phyloP scores from a whole-genome alignment of 2,329 filamentous ascomycete genomes.

The Phaeophleospora eucalypticola region DNA sequence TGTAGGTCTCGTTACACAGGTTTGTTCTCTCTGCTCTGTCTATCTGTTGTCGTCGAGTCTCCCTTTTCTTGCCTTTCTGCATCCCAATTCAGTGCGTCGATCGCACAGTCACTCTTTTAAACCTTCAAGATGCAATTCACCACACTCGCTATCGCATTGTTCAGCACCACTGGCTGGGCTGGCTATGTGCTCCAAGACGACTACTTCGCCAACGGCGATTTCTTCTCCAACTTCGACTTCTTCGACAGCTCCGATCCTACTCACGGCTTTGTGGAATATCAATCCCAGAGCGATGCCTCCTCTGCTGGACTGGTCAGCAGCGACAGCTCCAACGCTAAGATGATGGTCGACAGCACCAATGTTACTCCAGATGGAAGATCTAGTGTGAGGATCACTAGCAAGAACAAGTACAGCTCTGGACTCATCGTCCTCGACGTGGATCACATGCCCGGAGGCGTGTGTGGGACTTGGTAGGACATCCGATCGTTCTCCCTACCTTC shows the following conservation, averaged over 20 bases:
- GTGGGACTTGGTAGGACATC: conserved; percentile 58
- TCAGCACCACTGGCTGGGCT: conserved; percentile 28
- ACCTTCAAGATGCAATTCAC: conserved; percentile 19
- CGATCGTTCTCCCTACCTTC: background rate
- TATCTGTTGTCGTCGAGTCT: too few relatives aligned
- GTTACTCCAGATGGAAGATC: conserved; percentile 56
- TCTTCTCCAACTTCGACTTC: conserved; percentile 53
- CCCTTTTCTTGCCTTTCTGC: background rate
- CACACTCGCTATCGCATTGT: conserved; percentile 16
- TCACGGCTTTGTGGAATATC: conserved; percentile 68
- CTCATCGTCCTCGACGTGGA: conserved; percentile 68
- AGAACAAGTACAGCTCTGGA: conserved; percentile 59
- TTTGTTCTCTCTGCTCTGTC: background rate
- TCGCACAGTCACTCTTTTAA: conserved; percentile 11
- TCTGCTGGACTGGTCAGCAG: conserved; percentile 23
- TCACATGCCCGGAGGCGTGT: conserved; percentile 68
- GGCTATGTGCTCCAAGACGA: conserved; percentile 43
- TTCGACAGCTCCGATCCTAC: conserved; percentile 62
- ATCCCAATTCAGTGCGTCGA: background rate
- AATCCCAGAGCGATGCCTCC: conserved; percentile 53
- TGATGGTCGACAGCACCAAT: conserved; percentile 35
- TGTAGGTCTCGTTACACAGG: background rate
- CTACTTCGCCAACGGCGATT: conserved; percentile 42
- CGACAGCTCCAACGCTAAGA: conserved; percentile 23
- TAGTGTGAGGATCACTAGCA: conserved; percentile 68